phyloP scores from a whole-genome alignment of 1,284 basidiomycete genomes.

The Ustilago loliicola region DNA sequence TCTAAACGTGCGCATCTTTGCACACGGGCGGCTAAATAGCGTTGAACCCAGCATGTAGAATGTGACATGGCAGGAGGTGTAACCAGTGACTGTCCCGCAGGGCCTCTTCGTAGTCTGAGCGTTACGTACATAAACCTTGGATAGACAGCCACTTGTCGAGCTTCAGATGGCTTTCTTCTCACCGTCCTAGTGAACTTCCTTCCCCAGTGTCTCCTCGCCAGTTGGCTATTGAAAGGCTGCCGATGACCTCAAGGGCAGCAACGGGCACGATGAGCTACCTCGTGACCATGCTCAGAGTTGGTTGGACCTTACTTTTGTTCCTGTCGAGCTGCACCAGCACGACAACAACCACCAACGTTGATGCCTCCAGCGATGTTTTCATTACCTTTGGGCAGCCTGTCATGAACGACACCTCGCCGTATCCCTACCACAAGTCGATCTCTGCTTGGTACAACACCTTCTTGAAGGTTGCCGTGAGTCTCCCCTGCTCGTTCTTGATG shows the following conservation, averaged over 20 bases:
- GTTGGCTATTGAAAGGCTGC: neutral
- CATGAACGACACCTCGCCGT: slow-evolving; percentile 33
- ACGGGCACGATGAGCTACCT: neutral
- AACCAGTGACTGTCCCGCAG: neutral
- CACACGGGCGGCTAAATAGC: neutral
- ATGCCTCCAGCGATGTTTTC: slow-evolving; percentile 31
- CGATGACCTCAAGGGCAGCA: neutral
- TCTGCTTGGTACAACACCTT: slow-evolving; percentile 39
- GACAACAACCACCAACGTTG: neutral
- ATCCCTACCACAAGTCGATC: slow-evolving; percentile 38
- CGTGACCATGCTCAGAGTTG: neutral
- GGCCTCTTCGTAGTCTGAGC: neutral
- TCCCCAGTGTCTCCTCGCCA: neutral
- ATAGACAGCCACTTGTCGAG: neutral
- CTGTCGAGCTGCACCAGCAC: neutral
- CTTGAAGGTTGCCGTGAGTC: slow-evolving; percentile 34
- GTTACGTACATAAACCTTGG: neutral
- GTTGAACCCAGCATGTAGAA: neutral
- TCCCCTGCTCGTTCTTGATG: neutral
- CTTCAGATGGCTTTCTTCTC: neutral
- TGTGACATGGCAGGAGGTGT: neutral
- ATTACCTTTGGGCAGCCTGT: slow-evolving; percentile 23
- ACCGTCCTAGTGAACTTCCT: neutral
- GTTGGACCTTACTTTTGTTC: slow-evolving; percentile 6
- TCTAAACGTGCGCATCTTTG: neutral